Percentiles rank a stretch among this genome's conserved stretches.
Evolutionary conservation across 495 filamentous ascomycete species (phyloP).

Genomic region (Tuber microsphaerosporum): DNA sequence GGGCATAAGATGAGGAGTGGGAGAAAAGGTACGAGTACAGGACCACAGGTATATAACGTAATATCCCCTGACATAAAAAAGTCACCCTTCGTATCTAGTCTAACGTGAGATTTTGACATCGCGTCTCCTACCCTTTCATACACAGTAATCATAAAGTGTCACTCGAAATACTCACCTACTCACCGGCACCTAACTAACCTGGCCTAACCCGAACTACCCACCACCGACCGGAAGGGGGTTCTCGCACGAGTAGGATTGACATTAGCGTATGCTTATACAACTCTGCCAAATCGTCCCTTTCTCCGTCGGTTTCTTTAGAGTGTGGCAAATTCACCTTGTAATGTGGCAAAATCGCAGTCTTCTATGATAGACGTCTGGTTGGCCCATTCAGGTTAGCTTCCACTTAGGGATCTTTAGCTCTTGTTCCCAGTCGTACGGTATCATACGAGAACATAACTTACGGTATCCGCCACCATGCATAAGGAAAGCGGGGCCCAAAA

Average conservation of each 20-base stretch:
- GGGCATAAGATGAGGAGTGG: neutral
- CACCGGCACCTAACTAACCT: neutral
- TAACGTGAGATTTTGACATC: neutral
- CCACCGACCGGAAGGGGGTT: neutral
- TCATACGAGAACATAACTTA: too few species aligned
- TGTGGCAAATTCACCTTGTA: too few species aligned
- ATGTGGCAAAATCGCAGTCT: too few species aligned
- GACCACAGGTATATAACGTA: neutral
- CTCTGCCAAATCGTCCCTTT: too few species aligned
- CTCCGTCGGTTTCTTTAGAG: too few species aligned
- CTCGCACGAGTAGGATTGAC: too few species aligned
- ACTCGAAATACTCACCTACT: neutral
- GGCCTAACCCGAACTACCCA: neutral
- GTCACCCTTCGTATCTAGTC: neutral
- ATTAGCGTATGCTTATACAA: too few species aligned
- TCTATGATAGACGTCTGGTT: too few species aligned
- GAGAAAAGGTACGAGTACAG: neutral
- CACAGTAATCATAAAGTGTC: conserved; percentile 1
- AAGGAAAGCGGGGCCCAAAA: neutral
- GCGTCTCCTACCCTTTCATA: neutral
- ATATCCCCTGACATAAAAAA: conserved; percentile 3
- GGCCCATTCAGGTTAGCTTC: too few species aligned
- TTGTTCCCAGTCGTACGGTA: too few species aligned
- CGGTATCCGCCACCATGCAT: neutral
- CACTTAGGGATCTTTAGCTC: too few species aligned